A percentile compares a stretch with the other conserved stretches of the same genome.
phyloP scores from a whole-genome alignment of 345 rosid genomes.

The Populus deltoides region DNA sequence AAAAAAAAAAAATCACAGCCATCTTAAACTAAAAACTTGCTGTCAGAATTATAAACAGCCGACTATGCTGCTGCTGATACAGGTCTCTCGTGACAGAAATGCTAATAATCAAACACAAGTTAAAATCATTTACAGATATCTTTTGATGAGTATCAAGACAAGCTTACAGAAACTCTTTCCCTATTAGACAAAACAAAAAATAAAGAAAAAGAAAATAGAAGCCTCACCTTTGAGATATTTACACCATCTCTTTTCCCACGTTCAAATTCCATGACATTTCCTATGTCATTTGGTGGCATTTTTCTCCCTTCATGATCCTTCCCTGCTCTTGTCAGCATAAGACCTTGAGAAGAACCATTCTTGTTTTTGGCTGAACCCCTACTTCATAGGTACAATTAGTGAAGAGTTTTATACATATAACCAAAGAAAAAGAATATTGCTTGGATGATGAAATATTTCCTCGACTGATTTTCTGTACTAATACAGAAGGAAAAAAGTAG shows the following conservation, averaged over 20 bases:
- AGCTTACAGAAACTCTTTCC: background rate
- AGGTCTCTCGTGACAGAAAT: slow-evolving; percentile 3
- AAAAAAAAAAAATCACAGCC: slow-evolving; percentile 8
- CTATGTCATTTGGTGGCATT: slow-evolving; percentile 11
- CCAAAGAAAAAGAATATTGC: background rate
- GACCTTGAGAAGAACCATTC: slow-evolving; percentile 28
- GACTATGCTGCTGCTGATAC: background rate
- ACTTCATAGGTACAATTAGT: slow-evolving; percentile 23
- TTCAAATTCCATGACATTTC: slow-evolving; percentile 29
- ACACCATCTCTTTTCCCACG: slow-evolving; percentile 23
- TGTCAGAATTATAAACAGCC: slow-evolving; percentile 5
- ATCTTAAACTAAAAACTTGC: background rate
- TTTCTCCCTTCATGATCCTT: slow-evolving; percentile 36
- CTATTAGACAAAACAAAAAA: background rate
- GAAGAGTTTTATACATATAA: background rate
- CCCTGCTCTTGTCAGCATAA: slow-evolving; percentile 24
- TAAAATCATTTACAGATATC: background rate
- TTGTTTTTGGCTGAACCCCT: slow-evolving; percentile 34
- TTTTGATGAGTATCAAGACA: background rate
- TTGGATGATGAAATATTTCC: background rate
- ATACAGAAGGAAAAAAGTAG: background rate
- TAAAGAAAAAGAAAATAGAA: background rate
- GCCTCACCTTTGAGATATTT: slow-evolving; percentile 29
- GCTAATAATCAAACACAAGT: background rate
- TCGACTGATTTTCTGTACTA: background rate